Conservation (phyloP, 2,329 filamentous ascomycete genomes). For the Cordyceps cicadae region DNA sequence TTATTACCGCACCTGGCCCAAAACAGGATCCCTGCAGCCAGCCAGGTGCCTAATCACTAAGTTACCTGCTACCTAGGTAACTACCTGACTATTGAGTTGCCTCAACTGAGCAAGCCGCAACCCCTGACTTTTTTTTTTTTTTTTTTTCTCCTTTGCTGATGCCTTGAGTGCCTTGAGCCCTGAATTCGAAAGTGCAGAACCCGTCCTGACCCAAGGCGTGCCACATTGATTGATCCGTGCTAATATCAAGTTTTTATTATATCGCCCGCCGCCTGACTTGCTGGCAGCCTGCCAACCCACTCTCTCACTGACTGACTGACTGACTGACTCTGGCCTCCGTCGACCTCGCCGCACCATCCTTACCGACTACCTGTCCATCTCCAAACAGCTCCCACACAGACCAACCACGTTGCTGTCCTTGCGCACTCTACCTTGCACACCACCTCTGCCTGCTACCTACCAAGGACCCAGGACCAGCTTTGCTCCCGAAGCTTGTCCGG, state of each 20-base stretch:
- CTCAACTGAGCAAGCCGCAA: conserved; percentile 2
- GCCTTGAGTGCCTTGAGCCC: neutral
- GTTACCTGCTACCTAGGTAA: no score
- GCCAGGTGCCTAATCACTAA: neutral
- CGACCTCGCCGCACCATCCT: conserved; percentile 1
- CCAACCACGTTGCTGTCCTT: neutral
- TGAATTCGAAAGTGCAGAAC: neutral
- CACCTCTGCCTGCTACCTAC: neutral
- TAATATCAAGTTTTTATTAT: neutral
- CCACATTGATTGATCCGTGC: neutral
- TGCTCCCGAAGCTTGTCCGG: conserved; percentile 5
- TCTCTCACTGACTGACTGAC: conserved; percentile 1
- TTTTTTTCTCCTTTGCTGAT: neutral
- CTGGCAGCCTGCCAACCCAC: neutral
- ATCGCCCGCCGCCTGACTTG: neutral
- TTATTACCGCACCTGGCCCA: neutral
- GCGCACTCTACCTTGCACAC: neutral
- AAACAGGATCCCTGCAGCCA: conserved; percentile 3
- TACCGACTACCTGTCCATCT: neutral
- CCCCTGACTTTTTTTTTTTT: neutral
- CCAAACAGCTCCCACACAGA: conserved; percentile 8
- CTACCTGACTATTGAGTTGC: neutral
- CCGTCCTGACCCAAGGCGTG: conserved; percentile 2
- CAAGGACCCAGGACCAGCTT: neutral
- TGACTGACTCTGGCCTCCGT: neutral